Conservation (phyloP, 1,139 yeast species). For the Dujonia santamariae region DNA sequence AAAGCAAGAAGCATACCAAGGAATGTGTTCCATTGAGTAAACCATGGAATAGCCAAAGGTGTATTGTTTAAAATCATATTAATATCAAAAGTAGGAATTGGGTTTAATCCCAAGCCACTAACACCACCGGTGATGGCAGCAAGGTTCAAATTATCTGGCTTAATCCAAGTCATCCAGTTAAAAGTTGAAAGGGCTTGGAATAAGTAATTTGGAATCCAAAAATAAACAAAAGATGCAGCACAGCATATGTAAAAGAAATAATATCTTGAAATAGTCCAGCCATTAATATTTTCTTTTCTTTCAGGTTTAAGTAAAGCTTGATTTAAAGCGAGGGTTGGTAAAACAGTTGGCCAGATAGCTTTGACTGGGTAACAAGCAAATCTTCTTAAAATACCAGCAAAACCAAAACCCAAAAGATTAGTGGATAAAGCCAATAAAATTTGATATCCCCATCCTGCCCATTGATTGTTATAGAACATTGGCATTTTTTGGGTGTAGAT, state of each 20-base stretch:
- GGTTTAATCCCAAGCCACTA: constrained; percentile 55
- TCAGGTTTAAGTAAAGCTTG: constrained; percentile 47
- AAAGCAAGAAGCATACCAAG: constrained; percentile 42
- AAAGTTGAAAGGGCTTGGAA: constrained; percentile 50
- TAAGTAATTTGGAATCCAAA: constrained; percentile 56
- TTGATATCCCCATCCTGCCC: constrained; percentile 47
- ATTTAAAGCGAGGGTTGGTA: constrained; percentile 54
- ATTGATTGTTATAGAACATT: constrained; percentile 22
- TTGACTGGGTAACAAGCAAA: constrained; percentile 52
- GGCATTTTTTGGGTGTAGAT: constrained; percentile 18
- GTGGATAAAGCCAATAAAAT: constrained; percentile 45
- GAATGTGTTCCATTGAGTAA: constrained; percentile 35
- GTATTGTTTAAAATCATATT: constrained; percentile 18
- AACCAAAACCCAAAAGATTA: constrained; percentile 58
- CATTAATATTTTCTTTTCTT: constrained; percentile 38
- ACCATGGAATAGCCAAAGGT: constrained; percentile 42
- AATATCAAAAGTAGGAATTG: constrained; percentile 52
- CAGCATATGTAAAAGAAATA: constrained; percentile 42
- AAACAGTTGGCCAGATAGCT: constrained; percentile 52
- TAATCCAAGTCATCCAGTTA: constrained; percentile 66
- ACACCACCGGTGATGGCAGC: constrained; percentile 53
- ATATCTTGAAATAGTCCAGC: constrained; percentile 51
- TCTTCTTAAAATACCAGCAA: constrained; percentile 55
- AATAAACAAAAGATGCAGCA: constrained; percentile 43
- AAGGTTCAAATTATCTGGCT: constrained; percentile 50